Evolutionary conservation across 2,329 filamentous ascomycete genomes (phyloP), one percentile per base, ranked within the genome.

Genomic region (Aspergillus intermedius): DNA sequence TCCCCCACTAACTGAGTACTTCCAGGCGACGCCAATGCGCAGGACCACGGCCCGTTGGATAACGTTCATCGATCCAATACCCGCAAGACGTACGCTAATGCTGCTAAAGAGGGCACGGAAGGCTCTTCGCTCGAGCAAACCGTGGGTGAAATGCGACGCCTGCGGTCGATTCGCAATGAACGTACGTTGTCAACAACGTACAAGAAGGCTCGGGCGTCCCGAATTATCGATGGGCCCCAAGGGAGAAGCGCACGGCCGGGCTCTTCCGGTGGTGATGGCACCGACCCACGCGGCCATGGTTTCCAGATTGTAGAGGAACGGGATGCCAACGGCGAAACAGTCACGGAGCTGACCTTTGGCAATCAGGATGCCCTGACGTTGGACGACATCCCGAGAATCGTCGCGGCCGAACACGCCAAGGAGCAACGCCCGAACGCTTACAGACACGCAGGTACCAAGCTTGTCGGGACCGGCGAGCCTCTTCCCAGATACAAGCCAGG

Each of bases 341-440:
- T 84, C 28, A 84, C 86, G 13, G 88, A 91, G 59, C 78, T 91
- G 58, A 91, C 91, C 62, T 90, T 98, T 63, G 89, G 89, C 32
- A 84, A 90, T 57, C 87, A 91, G 62, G 91, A 97, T 68, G 89
- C 89, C 21, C 80, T 98, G 53, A 96, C 91, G 0, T 74, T 98
- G 49, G 93, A 98, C 62, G 93, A 98, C 62, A 97, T 98, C 58
- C 90, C 93, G 7, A 82, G 93, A 54, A 95, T 98, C 61, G 91
- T 96, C 39, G 93, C 93, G 30, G 88, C 93, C 12, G 91, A 97
- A 67, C 91, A 97, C 70, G 91, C 91, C 21, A 85, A 90, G 59
- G 91, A 97, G 64, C 89, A 95, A 65, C 79, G 88, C 53, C 86
- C 88, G 12, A 88, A 87, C 64, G 84, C 86, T 10, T 89, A 88